phyloP scores from a whole-genome alignment of 768 basidiomycete species.

The Steccherinum ochraceum region DNA sequence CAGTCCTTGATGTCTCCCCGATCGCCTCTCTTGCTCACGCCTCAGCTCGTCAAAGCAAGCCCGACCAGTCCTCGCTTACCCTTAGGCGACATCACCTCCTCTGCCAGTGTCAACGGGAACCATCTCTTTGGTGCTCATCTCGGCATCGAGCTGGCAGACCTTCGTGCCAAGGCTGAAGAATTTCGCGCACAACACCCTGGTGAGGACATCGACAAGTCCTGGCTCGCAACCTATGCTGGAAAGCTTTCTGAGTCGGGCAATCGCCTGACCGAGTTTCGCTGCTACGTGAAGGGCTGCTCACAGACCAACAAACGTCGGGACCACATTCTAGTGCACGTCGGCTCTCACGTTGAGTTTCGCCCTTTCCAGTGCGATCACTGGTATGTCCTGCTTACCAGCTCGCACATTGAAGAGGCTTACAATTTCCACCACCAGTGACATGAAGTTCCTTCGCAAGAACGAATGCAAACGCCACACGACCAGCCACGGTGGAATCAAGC shows the following conservation, averaged over 20 bases:
- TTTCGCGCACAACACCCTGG: conserved; percentile 50
- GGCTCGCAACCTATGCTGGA: conserved; percentile 65
- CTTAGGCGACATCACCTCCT: background rate
- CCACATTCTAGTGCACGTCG: conserved; percentile 70
- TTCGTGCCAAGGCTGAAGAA: conserved; percentile 48
- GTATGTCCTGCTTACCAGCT: conserved; percentile 32
- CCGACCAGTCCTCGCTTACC: background rate
- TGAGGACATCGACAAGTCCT: conserved; percentile 54
- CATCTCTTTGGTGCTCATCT: conserved; percentile 61
- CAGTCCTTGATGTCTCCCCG: background rate
- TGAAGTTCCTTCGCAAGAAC: conserved; percentile 67
- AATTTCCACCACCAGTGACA: conserved; percentile 32
- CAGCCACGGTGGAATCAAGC: conserved; percentile 52
- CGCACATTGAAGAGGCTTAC: too few species aligned
- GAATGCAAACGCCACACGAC: conserved; percentile 73
- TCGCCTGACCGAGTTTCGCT: conserved; percentile 54
- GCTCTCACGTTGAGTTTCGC: conserved; percentile 64
- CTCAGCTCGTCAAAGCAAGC: background rate
- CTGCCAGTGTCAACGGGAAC: conserved; percentile 5
- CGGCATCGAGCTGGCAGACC: conserved; percentile 49
- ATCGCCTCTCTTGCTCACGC: background rate
- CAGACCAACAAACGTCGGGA: conserved; percentile 69
- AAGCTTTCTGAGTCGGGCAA: conserved; percentile 54
- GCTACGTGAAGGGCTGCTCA: conserved; percentile 59
- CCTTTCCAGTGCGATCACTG: conserved; percentile 61